Evolutionary conservation across 2,329 filamentous ascomycete genomes (phyloP), one percentile per base, ranked within the genome.

Genomic region (Fonsecaea nubica): DNA sequence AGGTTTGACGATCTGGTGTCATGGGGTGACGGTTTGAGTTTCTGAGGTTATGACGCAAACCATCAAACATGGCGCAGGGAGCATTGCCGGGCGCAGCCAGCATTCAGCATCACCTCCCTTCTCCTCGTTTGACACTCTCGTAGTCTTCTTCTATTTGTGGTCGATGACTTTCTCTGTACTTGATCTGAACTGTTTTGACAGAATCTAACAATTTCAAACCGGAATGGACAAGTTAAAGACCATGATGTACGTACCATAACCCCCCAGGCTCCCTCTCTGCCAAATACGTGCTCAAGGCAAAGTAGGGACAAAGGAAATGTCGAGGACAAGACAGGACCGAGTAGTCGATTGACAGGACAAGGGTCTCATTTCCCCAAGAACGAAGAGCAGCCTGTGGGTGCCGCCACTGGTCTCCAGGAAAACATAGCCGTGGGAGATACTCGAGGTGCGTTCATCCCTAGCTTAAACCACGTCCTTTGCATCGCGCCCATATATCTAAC

Each of bases 141-240:
- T 35, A 21, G 8, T 58, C 36, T 54, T 12, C 42, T 57, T 25
- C n/a, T 55, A 52, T 53, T 10, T 25, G 32, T 32, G 40, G 18
- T 50, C 50, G 21, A 12, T 33, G 50, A 32, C 12, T 32, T 52
- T 35, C 3, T 38, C 8, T 60, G 15, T 30, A 7, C 32, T 30
- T 25, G 32, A 36, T 25, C 30, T 60, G n/a, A 35, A 42, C 42
- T n/a, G 38, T 33, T 9, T 50, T 18, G 48, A 38, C 35, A 53
- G 8, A 5, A n/a, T 48, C 33, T 38, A 52, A 33, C 38, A 61
- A 8, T 18, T 33, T 2, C 35, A 9, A 25, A 33, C 13, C 58
- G 64, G 61, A 50, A 72, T 72, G 71, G 69, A 71, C 50, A 75
- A 76, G 50, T 68, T 74, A 21, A 77, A 76, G 65, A 71, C 72